Base-by-base conservation (phyloP, 768 basidiomycete genomes). In the Naematelia aurantialba region DNA sequence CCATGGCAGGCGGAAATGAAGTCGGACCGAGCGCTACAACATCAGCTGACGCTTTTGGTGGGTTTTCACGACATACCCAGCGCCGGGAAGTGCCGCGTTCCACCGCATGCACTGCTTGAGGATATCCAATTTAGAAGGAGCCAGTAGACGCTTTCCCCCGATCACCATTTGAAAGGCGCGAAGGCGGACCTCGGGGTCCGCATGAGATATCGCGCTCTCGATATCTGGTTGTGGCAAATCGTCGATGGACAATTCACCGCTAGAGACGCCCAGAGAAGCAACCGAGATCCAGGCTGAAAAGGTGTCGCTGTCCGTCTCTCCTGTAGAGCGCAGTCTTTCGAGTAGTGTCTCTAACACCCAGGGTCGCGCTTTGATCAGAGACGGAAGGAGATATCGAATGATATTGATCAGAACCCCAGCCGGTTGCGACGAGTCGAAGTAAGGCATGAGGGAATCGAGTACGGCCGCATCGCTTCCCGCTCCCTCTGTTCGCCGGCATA, bases 331-430 rank as follows among this genome's bases (percentile, higher is more conserved):
- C 17, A 71, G 56, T 1, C 52, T 3, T 0, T 29, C 34, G 14
- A 71, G 66, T 0, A 73, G 44, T 0, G 31, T 4, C 3, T 14
- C 10, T 2, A 60, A 48, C 11, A 52, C 24, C 1, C 11, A 14
- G 3, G 69, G 65, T 19, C 59, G 31, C 1, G 45, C 26, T 50
- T 60, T 56, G 62, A 70, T 68, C 2, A 70, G 48, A 2, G 63
- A 31, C 14, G 72, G 72, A 8, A 71, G 55, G 26, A 74, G 56
- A 51, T 74, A 70, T 13, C 72, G 65, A n/a, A 53, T 59, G n/a
- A 71, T n/a, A 26, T 67, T 62, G 14, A 50, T 62, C 45, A 60
- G 59, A 5, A 57, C 45, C 3, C 46, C 27, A 12, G 56, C 29
- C 8, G 62, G 52, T 5, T 47, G n/a, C 12, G 45, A 22, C 1